Evolutionary conservation across 345 rosid genomes (phyloP), one percentile per base, ranked within the genome.

Genomic region (Physaria fendleri): DNA sequence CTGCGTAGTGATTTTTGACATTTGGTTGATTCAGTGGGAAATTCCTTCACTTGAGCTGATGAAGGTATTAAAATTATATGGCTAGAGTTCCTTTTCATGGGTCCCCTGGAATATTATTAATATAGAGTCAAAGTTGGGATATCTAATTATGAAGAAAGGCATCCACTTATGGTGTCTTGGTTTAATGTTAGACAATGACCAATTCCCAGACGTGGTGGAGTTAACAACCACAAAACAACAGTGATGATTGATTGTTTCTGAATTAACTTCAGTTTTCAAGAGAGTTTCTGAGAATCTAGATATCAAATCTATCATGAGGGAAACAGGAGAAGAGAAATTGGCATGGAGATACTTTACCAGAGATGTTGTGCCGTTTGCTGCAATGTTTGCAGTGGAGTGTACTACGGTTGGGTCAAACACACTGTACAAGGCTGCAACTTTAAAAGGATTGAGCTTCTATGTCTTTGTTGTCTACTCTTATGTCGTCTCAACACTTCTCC

Each of bases 341-440:
- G 57, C 57, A 0, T 32, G 57, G 38, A 51, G 12, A 12, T 51
- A 32, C 8, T 32, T 32, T 5, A 48, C 8, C 56, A 51, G 56
- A 51, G 56, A 51, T 51, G 27, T 51, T 9, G 34, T 71, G 13
- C 77, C 75, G 9, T 71, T 71, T 43, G 29, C 65, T 42, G 76
- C 71, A 1, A 74, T 74, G 81, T 51, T 71, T n/a, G 30, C 37
- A 0, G 44, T 58, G 6, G 75, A 74, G 15, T 68, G 56, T 49
- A 8, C 18, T 4, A 53, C 35, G 5, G 77, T 79, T 7, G 74
- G 75, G 6, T 3, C 56, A 1, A 74, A 46, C 62, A 59, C 74
- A 18, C 69, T 69, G 2, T 79, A 42, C 64, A 79, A 76, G 34
- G 77, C 77, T 54, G 81, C 77, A 1, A 49, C 70, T 3, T 53